Evolutionary conservation across 306 rosid genomes (phyloP).

Genomic region (Medicago lupulina): DNA sequence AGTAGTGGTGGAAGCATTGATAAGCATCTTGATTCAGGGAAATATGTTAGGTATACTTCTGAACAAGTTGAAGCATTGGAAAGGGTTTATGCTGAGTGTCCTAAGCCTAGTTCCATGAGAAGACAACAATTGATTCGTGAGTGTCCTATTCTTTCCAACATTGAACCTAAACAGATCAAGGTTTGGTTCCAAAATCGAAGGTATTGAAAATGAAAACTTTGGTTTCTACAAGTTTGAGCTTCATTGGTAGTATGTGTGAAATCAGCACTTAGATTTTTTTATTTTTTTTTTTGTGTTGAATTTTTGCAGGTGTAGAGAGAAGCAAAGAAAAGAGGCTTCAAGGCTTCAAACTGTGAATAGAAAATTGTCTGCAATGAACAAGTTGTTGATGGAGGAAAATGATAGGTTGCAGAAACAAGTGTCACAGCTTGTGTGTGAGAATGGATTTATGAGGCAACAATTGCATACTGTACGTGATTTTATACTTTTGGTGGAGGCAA

Average conservation of each 20-base stretch:
- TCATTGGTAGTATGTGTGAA: background rate
- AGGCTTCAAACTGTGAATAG: conserved; percentile 93
- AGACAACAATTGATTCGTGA: conserved; percentile 93
- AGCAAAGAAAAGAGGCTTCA: conserved; percentile 95
- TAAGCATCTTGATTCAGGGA: conserved; percentile 85
- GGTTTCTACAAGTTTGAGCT: background rate
- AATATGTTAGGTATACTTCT: conserved; percentile 89
- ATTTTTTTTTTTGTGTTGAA: background rate
- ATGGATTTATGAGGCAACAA: conserved; percentile 93
- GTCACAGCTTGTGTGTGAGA: conserved; percentile 90
- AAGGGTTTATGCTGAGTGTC: conserved; percentile 90
- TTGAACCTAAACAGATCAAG: conserved; percentile 98
- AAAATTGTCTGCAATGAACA: conserved; percentile 90
- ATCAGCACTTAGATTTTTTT: conserved; percentile 2
- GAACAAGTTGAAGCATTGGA: conserved; percentile 98
- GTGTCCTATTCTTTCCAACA: conserved; percentile 88
- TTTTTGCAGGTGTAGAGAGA: conserved; percentile 86
- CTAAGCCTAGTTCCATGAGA: conserved; percentile 93
- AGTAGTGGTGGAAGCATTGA: conserved; percentile 82
- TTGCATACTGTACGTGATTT: conserved; percentile 88
- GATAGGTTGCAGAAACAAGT: conserved; percentile 98
- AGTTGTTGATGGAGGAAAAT: conserved; percentile 97
- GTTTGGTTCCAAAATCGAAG: conserved; percentile 99
- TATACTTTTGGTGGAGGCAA: background rate
- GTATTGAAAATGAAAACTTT: conserved; percentile 39